Conservation (phyloP, 2,329 filamentous ascomycete species). For the Sclerotinia subarctica region DNA sequence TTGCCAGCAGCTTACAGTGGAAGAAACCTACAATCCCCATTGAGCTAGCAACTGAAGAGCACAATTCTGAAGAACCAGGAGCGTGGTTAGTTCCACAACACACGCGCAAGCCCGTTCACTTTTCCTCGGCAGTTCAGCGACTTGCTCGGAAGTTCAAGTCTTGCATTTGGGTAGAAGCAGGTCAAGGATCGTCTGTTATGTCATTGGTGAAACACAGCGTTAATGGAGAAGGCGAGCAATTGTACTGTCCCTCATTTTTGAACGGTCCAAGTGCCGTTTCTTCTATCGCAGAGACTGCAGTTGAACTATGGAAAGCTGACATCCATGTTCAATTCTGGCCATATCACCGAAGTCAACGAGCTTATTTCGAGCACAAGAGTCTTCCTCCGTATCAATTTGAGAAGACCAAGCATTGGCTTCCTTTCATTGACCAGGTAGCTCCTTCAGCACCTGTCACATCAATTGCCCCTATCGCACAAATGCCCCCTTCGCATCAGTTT, state of each 20-base stretch:
- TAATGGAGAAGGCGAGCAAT: not conserved
- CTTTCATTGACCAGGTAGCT: not conserved
- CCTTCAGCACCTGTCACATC: not conserved
- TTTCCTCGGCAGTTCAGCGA: too few relatives aligned
- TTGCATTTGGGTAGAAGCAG: too few relatives aligned
- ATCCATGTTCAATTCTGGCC: conserved; percentile 33
- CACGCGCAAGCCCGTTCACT: too few relatives aligned
- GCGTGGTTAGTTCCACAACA: too few relatives aligned
- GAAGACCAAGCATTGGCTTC: not conserved
- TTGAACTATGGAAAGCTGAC: conserved; percentile 37
- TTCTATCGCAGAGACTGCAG: conserved; percentile 31
- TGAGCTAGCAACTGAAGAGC: not conserved
- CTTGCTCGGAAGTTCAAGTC: too few relatives aligned
- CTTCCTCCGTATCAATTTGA: conserved; percentile 29
- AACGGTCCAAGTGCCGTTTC: not conserved
- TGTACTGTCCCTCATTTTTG: not conserved
- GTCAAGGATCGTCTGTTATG: not conserved
- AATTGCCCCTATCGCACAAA: not conserved
- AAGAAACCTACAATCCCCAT: conserved; percentile 24
- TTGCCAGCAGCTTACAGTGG: conserved; percentile 31
- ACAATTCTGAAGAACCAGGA: too few relatives aligned
- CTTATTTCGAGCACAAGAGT: conserved; percentile 25
- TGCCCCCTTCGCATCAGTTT: not conserved
- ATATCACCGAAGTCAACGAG: conserved; percentile 35
- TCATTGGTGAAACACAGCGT: not conserved